Evolutionary conservation across 805 yeast genomes (phyloP), one percentile per base, ranked within the genome.

Genomic region (Hanseniaspora opuntiae): DNA sequence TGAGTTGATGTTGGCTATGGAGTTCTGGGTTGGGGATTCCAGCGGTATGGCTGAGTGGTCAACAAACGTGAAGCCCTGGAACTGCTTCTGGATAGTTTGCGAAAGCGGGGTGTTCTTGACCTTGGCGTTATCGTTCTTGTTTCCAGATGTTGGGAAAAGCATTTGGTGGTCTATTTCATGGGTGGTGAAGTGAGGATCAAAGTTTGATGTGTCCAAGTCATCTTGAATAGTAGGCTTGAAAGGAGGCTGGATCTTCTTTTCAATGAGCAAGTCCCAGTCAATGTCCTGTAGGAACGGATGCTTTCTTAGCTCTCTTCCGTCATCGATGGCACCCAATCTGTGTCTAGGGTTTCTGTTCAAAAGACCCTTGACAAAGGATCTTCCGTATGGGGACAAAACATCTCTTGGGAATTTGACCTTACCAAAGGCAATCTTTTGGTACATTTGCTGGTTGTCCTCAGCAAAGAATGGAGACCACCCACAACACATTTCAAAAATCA

Each of bases 381-480:
- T 78, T 41, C 97, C 98, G 66, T 89, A 97, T 5, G 86, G 77
- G 47, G 95, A 84, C 55, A 93, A 72, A 24, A 93, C 94, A 65
- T 93, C 98, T 66, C 90, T 87, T 48, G 98, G 98, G 68, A 93
- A 93, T 63, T 96, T 77, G 45, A 93, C 97, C 68, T 90, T 93
- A 58, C 98, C 98, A 69, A 88, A 93, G 4, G 97, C 98, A 71
- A 93, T 93, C 70, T 93, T 93, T 71, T 90, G 93, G 71, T 93
- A 93, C 98, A 93, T 93, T 68, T 93, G 96, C 71, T 93, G 97
- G 49, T 95, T 88, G 67, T 87, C 90, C 58, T 90, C 97, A 28
- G 97, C 98, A 63, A 87, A 93, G 68, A 93, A 93, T 53, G 98
- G 98, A 4, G 96, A 85, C 98, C 97, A 93, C 50, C 98, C 98